Percentiles rank a stretch among this genome's conserved stretches.
Conservation (phyloP, 495 filamentous ascomycete species). For the Hypomontagnella monticulosa region DNA sequence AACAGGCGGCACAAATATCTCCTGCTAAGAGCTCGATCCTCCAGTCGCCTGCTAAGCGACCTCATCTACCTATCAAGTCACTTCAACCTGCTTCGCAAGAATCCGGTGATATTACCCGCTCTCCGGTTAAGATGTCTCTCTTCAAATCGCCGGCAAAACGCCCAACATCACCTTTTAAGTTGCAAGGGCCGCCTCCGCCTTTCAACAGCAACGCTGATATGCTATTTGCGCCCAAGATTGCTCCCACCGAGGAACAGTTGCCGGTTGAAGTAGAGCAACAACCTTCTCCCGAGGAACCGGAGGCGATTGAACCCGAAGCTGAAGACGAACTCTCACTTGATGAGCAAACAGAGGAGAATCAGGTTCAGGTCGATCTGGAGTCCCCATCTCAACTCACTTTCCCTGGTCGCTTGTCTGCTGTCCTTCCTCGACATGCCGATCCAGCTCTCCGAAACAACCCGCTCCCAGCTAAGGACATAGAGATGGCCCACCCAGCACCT, state of each 20-base stretch:
- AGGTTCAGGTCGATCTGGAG: constrained; percentile 33
- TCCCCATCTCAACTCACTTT: constrained; percentile 53
- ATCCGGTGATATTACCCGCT: constrained; percentile 21
- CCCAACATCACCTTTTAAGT: constrained; percentile 42
- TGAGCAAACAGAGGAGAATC: constrained; percentile 21
- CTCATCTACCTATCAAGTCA: constrained; percentile 53
- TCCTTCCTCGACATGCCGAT: constrained; percentile 60
- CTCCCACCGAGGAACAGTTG: constrained; percentile 14
- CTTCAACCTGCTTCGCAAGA: constrained; percentile 42
- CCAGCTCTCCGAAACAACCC: constrained; percentile 48
- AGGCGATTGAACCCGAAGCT: constrained; percentile 32
- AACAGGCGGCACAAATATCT: constrained; percentile 25
- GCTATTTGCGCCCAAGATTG: constrained; percentile 24
- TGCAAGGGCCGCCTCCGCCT: constrained; percentile 17
- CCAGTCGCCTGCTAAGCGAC: constrained; percentile 60
- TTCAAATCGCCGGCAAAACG: constrained; percentile 41
- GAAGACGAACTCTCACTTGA: constrained; percentile 21
- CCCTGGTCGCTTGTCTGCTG: constrained; percentile 61
- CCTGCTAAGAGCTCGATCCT: constrained; percentile 55
- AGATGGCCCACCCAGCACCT: constrained; percentile 17
- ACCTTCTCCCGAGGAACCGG: constrained; percentile 11
- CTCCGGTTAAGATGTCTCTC: constrained; percentile 41
- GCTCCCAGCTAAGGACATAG: constrained; percentile 21
- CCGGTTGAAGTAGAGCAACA: constrained; percentile 24
- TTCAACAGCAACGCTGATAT: constrained; percentile 1